Base-by-base conservation (phyloP, 140 eudicot species). In the Flaveria floridana region DNA sequence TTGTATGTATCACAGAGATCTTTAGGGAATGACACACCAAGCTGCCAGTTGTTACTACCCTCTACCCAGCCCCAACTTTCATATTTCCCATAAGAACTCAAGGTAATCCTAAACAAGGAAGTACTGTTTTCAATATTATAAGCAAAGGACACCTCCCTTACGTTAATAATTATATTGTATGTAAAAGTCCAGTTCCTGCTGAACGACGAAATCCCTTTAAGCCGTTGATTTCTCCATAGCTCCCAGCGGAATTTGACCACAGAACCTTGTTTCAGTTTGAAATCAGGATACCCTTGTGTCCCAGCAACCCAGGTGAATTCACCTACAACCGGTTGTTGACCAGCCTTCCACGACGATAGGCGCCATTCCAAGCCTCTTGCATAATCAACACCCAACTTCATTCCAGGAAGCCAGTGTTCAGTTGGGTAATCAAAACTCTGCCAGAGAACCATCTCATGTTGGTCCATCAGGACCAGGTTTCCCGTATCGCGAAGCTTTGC, bases 341-440 rank as follows among this genome's bases (percentile, higher is more conserved):
- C 19, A 21, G 71, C 71, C 47, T 78, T 78, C 82, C 82, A 82
- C 3, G 86, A 52, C 2, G 80, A 25, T 1, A 81, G 19, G 30
- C 30, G 52, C 70, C 85, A 61, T 48, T 82, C 81, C 14, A 70
- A 53, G 10, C 87, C 85, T 0, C 77, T 78, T 37, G 10, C 26
- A 18, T 78, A 26, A 30, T 79, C 55, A 42, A 3, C 14, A 1
- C 89, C 89, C 13, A 85, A 65, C 42, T 79, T 81, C 89, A 85
- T 79, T 46, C 75, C 89, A 6, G 86, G 82, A 19, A 85, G 68
- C 19, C 66, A 78, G 1, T 84, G 82, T 47, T 85, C 89, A n/a
- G 82, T 64, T 11, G 86, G 86, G 70, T 79, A 70, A 75, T 81
- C 86, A 65, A 79, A 83, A 71, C 86, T 83, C 70, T 83, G 79